Percentiles rank a stretch among this genome's conserved stretches.
These are phyloP conservation scores for Sordariomycetes sp. DNA, from an alignment of 2,329 filamentous ascomycete species.

Conservation along the genomic window DNA sequence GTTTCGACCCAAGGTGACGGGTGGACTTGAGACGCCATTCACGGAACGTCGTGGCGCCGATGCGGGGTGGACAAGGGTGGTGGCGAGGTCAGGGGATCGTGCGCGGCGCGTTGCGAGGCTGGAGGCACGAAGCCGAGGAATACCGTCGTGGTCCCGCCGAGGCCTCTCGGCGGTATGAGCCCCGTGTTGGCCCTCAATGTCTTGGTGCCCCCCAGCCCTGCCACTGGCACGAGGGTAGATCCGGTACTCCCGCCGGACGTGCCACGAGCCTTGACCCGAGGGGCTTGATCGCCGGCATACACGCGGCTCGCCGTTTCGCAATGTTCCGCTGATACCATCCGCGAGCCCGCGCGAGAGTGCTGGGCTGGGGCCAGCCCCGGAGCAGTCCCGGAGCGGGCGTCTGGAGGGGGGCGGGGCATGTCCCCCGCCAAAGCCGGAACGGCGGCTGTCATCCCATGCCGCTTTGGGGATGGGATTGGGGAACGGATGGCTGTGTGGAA, in stretches of 20 bases:
- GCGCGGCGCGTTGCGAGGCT: neutral
- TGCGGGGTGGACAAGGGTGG: neutral
- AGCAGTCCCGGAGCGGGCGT: neutral
- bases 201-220: neutral
- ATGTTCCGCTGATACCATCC: conserved; percentile 3
- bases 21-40: conserved; percentile 12
- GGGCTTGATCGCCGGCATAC: conserved; percentile 2
- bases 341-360: neutral
- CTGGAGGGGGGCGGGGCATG: neutral
- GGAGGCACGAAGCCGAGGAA: neutral
- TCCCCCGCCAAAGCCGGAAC: neutral
- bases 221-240: neutral
- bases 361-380: neutral
- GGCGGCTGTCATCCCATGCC: conserved; percentile 2
- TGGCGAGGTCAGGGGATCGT: neutral
- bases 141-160: neutral
- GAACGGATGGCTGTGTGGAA: neutral
- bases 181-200: neutral
- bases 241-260: neutral
- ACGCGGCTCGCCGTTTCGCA: conserved; percentile 3
- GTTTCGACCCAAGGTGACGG: neutral
- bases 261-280: neutral
- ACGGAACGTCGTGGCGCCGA: conserved; percentile 13
- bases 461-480: neutral
- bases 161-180: neutral